Evolutionary conservation across 192 early-diverging fungal species (phyloP).

Genomic region (Coemansia sp.): DNA sequence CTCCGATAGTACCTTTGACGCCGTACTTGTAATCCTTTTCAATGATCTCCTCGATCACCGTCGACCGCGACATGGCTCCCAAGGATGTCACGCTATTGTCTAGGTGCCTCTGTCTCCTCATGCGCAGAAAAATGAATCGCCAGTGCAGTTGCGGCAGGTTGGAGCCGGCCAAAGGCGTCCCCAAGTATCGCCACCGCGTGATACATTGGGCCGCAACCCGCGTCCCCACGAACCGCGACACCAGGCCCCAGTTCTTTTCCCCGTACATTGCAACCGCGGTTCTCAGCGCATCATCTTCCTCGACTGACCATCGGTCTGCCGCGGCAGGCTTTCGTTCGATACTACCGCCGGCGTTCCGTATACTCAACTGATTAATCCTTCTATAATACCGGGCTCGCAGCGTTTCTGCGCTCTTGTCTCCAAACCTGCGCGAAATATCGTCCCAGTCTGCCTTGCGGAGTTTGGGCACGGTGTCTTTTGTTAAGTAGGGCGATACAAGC

Average conservation of each 20-base stretch:
- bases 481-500: not conserved
- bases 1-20: not conserved
- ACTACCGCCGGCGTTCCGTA: not conserved
- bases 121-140: not conserved
- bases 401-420: not conserved
- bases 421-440: not conserved
- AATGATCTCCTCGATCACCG: not conserved
- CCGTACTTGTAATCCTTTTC: not conserved
- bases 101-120: not conserved
- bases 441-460: not conserved
- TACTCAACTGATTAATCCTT: not conserved
- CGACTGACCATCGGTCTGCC: conserved; percentile 10
- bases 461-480: not conserved
- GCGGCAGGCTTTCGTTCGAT: not conserved
- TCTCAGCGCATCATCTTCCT: conserved; percentile 37
- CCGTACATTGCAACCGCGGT: conserved; percentile 38
- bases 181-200: conserved; percentile 19
- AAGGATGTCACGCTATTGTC: not conserved
- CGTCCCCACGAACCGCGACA: conserved; percentile 33
- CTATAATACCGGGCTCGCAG: not conserved
- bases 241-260: conserved; percentile 15
- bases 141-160: conserved; percentile 17
- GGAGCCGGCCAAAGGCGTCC: conserved; percentile 14
- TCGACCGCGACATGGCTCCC: not conserved
- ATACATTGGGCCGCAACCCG: conserved; percentile 21